Evolutionary conservation across 306 rosid species (phyloP), one percentile per base, ranked within the genome.

Genomic region (Alnus rubra): DNA sequence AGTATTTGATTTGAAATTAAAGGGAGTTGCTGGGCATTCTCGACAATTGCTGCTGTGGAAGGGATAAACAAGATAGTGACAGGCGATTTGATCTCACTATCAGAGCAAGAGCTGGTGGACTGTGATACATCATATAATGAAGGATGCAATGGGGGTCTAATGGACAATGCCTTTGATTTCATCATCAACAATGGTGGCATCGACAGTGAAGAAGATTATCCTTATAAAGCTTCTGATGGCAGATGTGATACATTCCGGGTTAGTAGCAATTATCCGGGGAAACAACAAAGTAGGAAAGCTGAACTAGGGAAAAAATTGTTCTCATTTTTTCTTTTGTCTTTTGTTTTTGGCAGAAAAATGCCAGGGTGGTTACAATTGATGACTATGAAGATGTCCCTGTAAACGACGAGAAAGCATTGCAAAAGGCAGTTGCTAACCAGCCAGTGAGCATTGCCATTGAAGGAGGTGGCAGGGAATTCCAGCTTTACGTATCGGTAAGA

Each of bases 21-120:
- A 94, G 98, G 94, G 89, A 88, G 98, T 74, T 92, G 97, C 88
- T 92, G 98, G 98, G 97, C 98, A 37, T 94, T 92, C 87, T 84
- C 98, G 47, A 82, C 97, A 8, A 44, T 91, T 39, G 58, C 85
- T 48, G 84, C 98, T 0, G 97, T 94, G 28, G 98, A 94, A 87
- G 97, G 97, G 33, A 84, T 94, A 73, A 94, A 92, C 62, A 80
- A 92, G 91, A 84, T 92, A 51, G 94, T 91, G n/a, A 90, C 98
- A 0, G 97, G 93, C 0, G 87, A 89, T 44, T 86, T 94, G 63
- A 47, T 91, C 80, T 82, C 94, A 60, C 82, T 94, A 31, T 92
- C 97, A 19, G 98, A 92, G 84, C 97, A 94, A 86, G 98, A 94
- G 85, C 80, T 94, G 16, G 87, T 94, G 35, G 97, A 92, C 73